These are phyloP conservation scores for Fraxinus nigra DNA, from an alignment of 305 asterid species.

Conservation along the genomic window DNA sequence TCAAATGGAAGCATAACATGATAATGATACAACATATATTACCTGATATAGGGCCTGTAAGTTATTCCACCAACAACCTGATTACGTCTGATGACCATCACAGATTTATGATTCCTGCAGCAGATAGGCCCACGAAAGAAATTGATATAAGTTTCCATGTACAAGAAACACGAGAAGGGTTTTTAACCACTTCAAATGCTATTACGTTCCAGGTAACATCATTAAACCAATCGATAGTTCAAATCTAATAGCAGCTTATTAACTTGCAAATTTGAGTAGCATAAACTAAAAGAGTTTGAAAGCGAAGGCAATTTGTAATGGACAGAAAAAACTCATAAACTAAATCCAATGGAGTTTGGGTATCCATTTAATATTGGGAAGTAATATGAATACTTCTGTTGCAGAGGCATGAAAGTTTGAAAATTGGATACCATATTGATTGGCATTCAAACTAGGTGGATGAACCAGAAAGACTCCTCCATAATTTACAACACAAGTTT, in stretches of 20 bases:
- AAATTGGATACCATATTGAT: not conserved
- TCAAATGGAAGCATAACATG: slow-evolving; percentile 3
- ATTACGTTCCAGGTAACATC: not conserved
- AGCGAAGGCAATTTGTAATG: not conserved
- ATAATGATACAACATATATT: slow-evolving; percentile 13
- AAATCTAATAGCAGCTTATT: not conserved
- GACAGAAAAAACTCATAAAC: not conserved
- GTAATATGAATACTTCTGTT: not conserved
- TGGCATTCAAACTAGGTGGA: not conserved
- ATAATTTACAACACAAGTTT: not conserved
- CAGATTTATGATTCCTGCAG: slow-evolving; percentile 89
- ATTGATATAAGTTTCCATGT: slow-evolving; percentile 9
- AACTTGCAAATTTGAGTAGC: not conserved
- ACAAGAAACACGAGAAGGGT: slow-evolving; percentile 1
- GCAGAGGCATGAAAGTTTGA: not conserved
- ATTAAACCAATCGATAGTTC: not conserved
- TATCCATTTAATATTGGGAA: not conserved
- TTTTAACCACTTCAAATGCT: not conserved
- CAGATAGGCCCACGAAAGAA: slow-evolving; percentile 21
- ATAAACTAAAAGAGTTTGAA: not conserved
- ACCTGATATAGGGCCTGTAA: slow-evolving; percentile 91
- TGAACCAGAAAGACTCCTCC: not conserved
- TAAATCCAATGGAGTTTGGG: not conserved
- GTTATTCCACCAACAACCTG: slow-evolving; percentile 97
- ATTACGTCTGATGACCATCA: slow-evolving; percentile 83